Evolutionary conservation across 1,284 basidiomycete species (phyloP).

Genomic region (Chalciporus sp.): DNA sequence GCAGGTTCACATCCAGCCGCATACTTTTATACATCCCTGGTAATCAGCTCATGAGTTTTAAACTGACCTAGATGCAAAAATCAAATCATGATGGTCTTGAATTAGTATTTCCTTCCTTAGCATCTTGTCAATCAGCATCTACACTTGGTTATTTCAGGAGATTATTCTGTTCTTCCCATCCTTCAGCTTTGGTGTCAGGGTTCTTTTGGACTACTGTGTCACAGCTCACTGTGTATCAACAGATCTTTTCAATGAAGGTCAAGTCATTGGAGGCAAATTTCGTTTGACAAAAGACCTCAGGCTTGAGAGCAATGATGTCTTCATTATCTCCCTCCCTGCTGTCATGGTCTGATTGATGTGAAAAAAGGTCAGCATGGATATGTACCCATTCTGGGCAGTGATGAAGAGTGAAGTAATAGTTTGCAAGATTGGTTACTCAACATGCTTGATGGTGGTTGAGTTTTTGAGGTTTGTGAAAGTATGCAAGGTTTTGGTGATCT

Average conservation of each 20-base stretch:
- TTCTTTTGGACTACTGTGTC: neutral
- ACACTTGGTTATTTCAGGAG: constrained; percentile 15
- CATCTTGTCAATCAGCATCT: constrained; percentile 21
- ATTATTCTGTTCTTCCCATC: constrained; percentile 18
- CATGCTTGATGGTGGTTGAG: constrained; percentile 22
- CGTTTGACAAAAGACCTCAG: too few species aligned
- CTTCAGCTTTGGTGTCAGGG: constrained; percentile 3
- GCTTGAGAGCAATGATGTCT: too few species aligned
- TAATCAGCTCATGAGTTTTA: constrained; percentile 40
- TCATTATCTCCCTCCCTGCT: too few species aligned
- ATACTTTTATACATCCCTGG: constrained; percentile 35
- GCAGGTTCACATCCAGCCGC: constrained; percentile 42
- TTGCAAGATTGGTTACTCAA: too few species aligned
- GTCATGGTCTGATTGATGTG: too few species aligned
- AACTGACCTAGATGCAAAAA: constrained; percentile 41
- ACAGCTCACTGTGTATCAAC: neutral
- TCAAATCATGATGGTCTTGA: constrained; percentile 32
- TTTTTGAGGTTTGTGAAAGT: constrained; percentile 24
- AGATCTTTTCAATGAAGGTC: neutral
- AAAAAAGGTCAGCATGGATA: too few species aligned
- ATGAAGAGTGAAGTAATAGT: too few species aligned
- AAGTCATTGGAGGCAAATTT: neutral
- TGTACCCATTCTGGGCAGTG: too few species aligned
- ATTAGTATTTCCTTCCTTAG: constrained; percentile 29
- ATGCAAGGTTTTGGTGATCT: constrained; percentile 22